A percentile compares a stretch with the other conserved stretches of the same genome.
Conservation (phyloP, 1,284 basidiomycete species). For the Peniophora sp. region DNA sequence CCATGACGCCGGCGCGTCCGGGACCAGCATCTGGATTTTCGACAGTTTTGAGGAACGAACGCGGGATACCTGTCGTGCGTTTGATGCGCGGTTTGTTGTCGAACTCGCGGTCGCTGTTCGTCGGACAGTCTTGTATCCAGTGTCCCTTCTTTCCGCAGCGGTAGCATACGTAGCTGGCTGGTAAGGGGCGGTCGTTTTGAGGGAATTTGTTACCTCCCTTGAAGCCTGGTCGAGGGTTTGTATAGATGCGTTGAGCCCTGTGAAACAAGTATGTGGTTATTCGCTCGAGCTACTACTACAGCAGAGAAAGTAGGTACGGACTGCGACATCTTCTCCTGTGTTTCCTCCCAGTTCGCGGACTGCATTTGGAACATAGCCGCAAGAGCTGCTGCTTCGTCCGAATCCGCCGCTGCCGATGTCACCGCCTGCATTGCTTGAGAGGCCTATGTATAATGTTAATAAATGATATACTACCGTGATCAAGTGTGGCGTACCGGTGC, state of each 20-base stretch:
- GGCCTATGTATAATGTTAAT: background rate
- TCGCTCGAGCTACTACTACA: background rate
- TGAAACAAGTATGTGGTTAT: slow-evolving; percentile 16
- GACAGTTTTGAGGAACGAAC: slow-evolving; percentile 95
- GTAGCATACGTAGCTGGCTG: slow-evolving; percentile 97
- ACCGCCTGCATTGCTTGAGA: background rate
- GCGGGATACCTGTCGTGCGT: slow-evolving; percentile 95
- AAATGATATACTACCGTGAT: slow-evolving; percentile 26
- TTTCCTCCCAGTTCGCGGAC: slow-evolving; percentile 90
- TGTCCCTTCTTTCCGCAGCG: slow-evolving; percentile 98
- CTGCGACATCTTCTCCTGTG: slow-evolving; percentile 96
- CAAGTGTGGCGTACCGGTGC: slow-evolving; percentile 15
- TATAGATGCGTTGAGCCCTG: slow-evolving; percentile 71
- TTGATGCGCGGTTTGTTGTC: slow-evolving; percentile 95
- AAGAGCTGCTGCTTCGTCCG: slow-evolving; percentile 82
- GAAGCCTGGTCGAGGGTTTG: slow-evolving; percentile 48
- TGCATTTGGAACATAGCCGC: slow-evolving; percentile 94
- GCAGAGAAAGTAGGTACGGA: slow-evolving; percentile 45
- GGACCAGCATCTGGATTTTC: slow-evolving; percentile 77
- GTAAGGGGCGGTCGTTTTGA: slow-evolving; percentile 63
- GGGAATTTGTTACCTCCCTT: slow-evolving; percentile 54
- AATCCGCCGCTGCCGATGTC: slow-evolving; percentile 36
- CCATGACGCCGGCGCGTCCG: slow-evolving; percentile 81
- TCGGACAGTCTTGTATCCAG: slow-evolving; percentile 99
- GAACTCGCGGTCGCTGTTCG: slow-evolving; percentile 91